Conservation (phyloP, 2,329 filamentous ascomycete genomes). For the Madurella fahalii region DNA sequence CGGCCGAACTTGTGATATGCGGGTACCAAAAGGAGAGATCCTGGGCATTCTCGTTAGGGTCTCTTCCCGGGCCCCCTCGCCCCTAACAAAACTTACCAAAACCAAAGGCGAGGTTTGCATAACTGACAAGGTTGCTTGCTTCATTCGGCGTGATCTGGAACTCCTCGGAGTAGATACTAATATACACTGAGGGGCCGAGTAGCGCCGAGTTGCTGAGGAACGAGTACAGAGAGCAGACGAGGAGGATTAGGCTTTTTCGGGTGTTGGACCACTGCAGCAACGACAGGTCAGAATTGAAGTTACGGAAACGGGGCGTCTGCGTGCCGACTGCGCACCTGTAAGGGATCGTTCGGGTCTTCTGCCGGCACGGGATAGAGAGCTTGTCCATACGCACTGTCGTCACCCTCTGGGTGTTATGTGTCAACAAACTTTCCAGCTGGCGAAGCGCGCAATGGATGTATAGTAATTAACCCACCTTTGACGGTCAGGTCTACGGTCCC, state of each 20-base stretch:
- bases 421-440: neutral
- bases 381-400: constrained; percentile 57
- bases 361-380: constrained; percentile 58
- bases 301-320: too few relatives aligned
- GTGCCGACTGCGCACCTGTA: constrained; percentile 45
- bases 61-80: neutral
- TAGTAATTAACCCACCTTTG: constrained; percentile 1
- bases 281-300: too few relatives aligned
- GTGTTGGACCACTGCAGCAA: constrained; percentile 43
- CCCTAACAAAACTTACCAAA: constrained; percentile 38
- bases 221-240: constrained; percentile 50
- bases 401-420: constrained; percentile 52
- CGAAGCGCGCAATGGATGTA: too few relatives aligned
- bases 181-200: constrained; percentile 52
- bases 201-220: constrained; percentile 53
- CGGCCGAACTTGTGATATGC: constrained; percentile 45
- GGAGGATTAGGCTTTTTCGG: constrained; percentile 53
- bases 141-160: constrained; percentile 45
- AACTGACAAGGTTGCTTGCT: constrained; percentile 52
- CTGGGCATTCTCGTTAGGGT: constrained; percentile 20
- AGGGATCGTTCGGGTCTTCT: constrained; percentile 57
- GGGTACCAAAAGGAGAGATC: constrained; percentile 50
- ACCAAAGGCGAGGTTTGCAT: constrained; percentile 56
- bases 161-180: constrained; percentile 46
- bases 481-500: constrained; percentile 20